Percentiles rank a stretch among this genome's conserved stretches.
These are phyloP conservation scores for Fistulina hepatica DNA, from an alignment of 1,284 basidiomycete genomes.

Conservation along the genomic window DNA sequence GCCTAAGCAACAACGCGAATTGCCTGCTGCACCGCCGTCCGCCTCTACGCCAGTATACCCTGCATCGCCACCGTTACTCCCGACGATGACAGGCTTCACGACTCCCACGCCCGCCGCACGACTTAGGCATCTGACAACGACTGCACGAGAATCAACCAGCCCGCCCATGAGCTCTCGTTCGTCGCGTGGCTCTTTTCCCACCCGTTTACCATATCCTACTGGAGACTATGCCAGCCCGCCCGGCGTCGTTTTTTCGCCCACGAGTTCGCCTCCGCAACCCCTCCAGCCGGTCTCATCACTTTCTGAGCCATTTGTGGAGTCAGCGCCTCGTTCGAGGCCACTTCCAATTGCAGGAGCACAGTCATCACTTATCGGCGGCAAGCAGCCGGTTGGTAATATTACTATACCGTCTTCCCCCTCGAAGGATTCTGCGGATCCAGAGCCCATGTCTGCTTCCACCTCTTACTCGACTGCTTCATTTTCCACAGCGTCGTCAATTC, in stretches of 20 bases:
- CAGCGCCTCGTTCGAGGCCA: too few relatives aligned
- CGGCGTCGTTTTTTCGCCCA: slow-evolving; percentile 23
- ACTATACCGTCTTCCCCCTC: slow-evolving; percentile 8
- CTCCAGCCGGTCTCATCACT: too few relatives aligned
- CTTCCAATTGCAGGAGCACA: too few relatives aligned
- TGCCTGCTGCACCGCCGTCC: too few relatives aligned
- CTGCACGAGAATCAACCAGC: slow-evolving; percentile 49
- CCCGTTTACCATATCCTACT: slow-evolving; percentile 65
- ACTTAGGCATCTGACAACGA: slow-evolving; percentile 30
- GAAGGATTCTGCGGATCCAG: slow-evolving; percentile 3
- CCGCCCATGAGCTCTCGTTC: slow-evolving; percentile 41
- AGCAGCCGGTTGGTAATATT: too few relatives aligned
- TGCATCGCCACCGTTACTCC: slow-evolving; percentile 10
- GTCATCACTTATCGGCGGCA: too few relatives aligned
- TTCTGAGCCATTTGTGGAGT: too few relatives aligned
- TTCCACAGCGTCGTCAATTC: slow-evolving; percentile 44
- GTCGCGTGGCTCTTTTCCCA: slow-evolving; percentile 30
- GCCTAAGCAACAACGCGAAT: too few relatives aligned
- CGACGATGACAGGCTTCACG: too few relatives aligned
- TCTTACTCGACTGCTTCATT: slow-evolving; percentile 35
- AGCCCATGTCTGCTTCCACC: slow-evolving; percentile 9
- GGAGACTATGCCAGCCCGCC: slow-evolving; percentile 66
- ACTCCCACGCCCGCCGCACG: slow-evolving; percentile 21
- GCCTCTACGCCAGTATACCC: slow-evolving; percentile 10
- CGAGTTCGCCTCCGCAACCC: too few relatives aligned